Percentiles rank a stretch among this genome's conserved stretches.
phyloP scores from a whole-genome alignment of 345 rosid genomes.

The Arabidopsis arenosa region DNA sequence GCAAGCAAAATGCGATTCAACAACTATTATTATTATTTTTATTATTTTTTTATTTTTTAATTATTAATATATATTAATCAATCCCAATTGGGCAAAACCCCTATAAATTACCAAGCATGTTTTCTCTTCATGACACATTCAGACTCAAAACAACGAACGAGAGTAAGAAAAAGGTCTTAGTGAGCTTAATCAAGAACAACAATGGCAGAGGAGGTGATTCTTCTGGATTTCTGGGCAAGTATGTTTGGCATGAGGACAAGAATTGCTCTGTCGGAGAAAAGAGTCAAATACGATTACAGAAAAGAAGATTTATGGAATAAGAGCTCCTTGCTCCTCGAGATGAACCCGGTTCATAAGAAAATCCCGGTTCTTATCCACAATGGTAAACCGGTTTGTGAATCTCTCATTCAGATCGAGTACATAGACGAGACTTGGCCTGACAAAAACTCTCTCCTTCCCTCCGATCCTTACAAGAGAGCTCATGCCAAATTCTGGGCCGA shows the following conservation, averaged over 20 bases:
- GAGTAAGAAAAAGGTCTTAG: neutral
- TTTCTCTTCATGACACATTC: neutral
- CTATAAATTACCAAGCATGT: constrained; percentile 1
- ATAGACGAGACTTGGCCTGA: constrained; percentile 11
- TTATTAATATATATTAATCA: too few relatives aligned
- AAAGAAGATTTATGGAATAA: constrained; percentile 24
- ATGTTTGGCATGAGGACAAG: constrained; percentile 34
- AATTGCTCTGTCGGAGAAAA: constrained; percentile 38
- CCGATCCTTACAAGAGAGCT: constrained; percentile 30
- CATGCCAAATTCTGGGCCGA: constrained; percentile 29
- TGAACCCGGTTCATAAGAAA: constrained; percentile 35
- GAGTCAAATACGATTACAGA: constrained; percentile 3
- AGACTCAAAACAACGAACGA: neutral
- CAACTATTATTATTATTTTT: too few relatives aligned
- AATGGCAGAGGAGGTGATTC: constrained; percentile 37
- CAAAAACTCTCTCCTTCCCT: neutral
- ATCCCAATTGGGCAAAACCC: neutral
- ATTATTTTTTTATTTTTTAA: too few relatives aligned
- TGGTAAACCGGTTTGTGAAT: constrained; percentile 31
- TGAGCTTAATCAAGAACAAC: constrained; percentile 5
- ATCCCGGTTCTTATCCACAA: constrained; percentile 38
- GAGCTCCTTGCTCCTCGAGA: neutral
- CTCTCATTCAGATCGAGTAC: constrained; percentile 24
- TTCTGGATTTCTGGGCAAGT: constrained; percentile 31
- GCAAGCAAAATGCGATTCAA: too few relatives aligned